Percentiles rank a stretch among this genome's conserved stretches.
Conservation (phyloP, 179 eudicot species). For the Amaranthus tricolor region DNA sequence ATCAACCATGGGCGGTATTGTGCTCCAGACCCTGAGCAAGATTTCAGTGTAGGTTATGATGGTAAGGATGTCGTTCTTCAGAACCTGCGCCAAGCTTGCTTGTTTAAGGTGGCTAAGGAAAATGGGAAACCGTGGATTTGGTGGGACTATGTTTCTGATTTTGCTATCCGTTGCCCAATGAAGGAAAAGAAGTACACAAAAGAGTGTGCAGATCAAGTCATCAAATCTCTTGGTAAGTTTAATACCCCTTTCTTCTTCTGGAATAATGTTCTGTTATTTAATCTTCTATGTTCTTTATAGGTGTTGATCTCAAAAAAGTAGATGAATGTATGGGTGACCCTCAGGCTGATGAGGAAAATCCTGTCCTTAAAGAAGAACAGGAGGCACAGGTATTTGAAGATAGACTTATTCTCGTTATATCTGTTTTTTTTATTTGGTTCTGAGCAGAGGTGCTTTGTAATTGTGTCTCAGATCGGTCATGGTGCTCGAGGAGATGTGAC, state of each 20-base stretch:
- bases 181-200: constrained; percentile 40
- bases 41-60: constrained; percentile 51
- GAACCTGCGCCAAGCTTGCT: constrained; percentile 52
- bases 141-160: constrained; percentile 68
- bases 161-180: constrained; percentile 50
- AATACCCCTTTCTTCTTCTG: background rate
- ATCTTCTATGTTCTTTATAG: constrained; percentile 27
- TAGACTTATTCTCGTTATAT: background rate
- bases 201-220: constrained; percentile 44
- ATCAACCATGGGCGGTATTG: constrained; percentile 58
- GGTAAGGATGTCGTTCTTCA: constrained; percentile 61
- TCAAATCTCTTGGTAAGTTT: constrained; percentile 43
- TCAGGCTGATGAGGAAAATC: constrained; percentile 57
- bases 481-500: constrained; percentile 94
- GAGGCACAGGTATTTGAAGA: constrained; percentile 54
- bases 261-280: constrained; percentile 6
- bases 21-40: constrained; percentile 61
- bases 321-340: constrained; percentile 66
- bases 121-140: constrained; percentile 55
- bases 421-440: background rate
- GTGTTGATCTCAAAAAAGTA: constrained; percentile 56
- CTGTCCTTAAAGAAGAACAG: constrained; percentile 65
- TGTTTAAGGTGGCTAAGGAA: constrained; percentile 51
- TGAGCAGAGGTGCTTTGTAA: background rate
- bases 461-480: constrained; percentile 63